Conservation (phyloP, 2,329 filamentous ascomycete species). For the Nothophoma quercina region DNA sequence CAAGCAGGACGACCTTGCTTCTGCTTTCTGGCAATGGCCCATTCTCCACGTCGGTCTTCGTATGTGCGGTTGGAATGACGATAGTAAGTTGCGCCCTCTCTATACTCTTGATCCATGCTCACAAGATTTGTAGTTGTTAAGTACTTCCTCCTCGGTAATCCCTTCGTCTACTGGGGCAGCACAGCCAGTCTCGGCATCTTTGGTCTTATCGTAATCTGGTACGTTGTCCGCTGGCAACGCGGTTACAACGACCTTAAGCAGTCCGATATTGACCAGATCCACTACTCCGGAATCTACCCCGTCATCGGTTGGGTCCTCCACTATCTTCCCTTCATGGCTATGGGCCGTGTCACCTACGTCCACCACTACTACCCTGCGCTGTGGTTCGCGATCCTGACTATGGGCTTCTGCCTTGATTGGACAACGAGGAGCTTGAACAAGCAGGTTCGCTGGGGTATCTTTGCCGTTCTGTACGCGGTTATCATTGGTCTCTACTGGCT, state of each 20-base stretch:
- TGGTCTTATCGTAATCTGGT: slow-evolving; percentile 78
- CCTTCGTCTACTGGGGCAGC: slow-evolving; percentile 93
- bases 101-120: slow-evolving; percentile 16
- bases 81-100: slow-evolving; percentile 56
- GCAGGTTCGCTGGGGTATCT: slow-evolving; percentile 71
- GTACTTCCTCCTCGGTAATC: slow-evolving; percentile 98
- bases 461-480: slow-evolving; percentile 73
- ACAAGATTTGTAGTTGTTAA: slow-evolving; percentile 69
- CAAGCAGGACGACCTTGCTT: slow-evolving; percentile 98
- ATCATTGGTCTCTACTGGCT: slow-evolving; percentile 85
- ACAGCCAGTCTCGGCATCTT: slow-evolving; percentile 80
- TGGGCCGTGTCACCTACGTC: slow-evolving; percentile 98
- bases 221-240: slow-evolving; percentile 93
- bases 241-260: slow-evolving; percentile 84
- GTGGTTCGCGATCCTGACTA: slow-evolving; percentile 91
- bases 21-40: slow-evolving; percentile 98
- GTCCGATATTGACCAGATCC: slow-evolving; percentile 88
- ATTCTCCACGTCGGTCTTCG: slow-evolving; percentile 92
- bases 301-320: slow-evolving; percentile 94
- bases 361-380: slow-evolving; percentile 99
- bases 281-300: slow-evolving; percentile 92
- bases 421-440: slow-evolving; percentile 72
- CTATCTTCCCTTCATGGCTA: slow-evolving; percentile 93
- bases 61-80: slow-evolving; percentile 98
- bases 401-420: slow-evolving; percentile 91